Evolutionary conservation across 2,329 filamentous ascomycete genomes (phyloP), one percentile per base, ranked within the genome.

Genomic region (Colletotrichum paranaense): DNA sequence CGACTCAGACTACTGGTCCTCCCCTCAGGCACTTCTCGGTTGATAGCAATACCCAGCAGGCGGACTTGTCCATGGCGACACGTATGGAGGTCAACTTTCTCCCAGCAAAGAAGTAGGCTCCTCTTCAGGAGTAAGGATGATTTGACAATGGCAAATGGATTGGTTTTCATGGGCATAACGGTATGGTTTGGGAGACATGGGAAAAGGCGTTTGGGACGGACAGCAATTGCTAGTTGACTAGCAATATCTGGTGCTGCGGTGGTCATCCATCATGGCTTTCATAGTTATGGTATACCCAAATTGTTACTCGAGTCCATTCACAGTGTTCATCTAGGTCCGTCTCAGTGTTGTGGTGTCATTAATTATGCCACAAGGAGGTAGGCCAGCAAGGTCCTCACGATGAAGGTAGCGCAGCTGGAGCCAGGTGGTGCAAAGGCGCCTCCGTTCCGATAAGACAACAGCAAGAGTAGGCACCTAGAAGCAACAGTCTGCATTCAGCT

Each of bases 261-360:
- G 38, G 16, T 53, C 30, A 24, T 59, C 24, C n/a, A 60, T 26
- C 35, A 11, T 46, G 55, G 22, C 58, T 38, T 53, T 55, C 46
- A 35, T 12, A 19, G 28, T 60, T 57, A 66, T 28, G 35, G 26
- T 73, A 73, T 71, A 73, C 71, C 71, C 71, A 68, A 56, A 52
- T 56, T 49, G 56, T 62, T 12, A 49, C 56, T 46, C 9, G 19
- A 19, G 26, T 28, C 16, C 11, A 60, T 9, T 62, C 12, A 58
- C n/a, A 14, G 5, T 22, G 11, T 9, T 19, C 22, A 35, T 35
- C 9, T 3, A 9, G 28, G 6, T 38, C 35, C 5, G 3, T 42
- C 12, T 19, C 28, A n/a, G 5, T 28, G 12, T 42, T 24, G 12
- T 24, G 22, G 38, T 42, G 22, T 30, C 14, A 8, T 19, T 28